A percentile compares a stretch with the other conserved stretches of the same genome.
phyloP scores from a whole-genome alignment of 768 basidiomycete species.

The Suillus ampliporus region DNA sequence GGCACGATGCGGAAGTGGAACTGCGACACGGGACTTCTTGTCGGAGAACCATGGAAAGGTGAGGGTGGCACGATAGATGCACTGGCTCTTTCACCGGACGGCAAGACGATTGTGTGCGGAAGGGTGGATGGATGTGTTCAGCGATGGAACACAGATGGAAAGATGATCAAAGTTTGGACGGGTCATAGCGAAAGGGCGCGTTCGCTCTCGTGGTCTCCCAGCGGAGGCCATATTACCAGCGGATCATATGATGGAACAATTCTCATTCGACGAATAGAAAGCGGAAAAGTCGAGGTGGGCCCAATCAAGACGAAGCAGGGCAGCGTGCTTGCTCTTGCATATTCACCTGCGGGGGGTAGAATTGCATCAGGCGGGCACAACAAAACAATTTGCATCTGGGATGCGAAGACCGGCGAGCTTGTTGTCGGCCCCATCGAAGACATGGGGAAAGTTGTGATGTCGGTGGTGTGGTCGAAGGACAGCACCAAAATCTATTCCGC shows the following conservation, averaged over 20 bases:
- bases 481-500: neutral
- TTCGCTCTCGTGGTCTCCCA: neutral
- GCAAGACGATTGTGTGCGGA: neutral
- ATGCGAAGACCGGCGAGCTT: neutral
- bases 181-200: neutral
- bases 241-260: neutral
- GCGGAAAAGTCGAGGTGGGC: neutral
- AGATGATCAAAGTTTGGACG: neutral
- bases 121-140: neutral
- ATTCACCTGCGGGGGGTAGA: neutral
- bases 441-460: neutral
- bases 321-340: neutral
- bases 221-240: neutral
- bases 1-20: slow-evolving; percentile 1
- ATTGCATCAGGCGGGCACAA: neutral
- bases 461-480: neutral
- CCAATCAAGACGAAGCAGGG: neutral
- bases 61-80: neutral
- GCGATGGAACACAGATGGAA: neutral
- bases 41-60: neutral
- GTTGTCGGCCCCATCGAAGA: neutral
- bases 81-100: slow-evolving; percentile 2
- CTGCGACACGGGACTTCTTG: neutral
- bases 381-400: neutral
- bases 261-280: neutral